These are phyloP conservation scores for Diaporthe destruens DNA, from an alignment of 2,329 filamentous ascomycete genomes.

Conservation along the genomic window DNA sequence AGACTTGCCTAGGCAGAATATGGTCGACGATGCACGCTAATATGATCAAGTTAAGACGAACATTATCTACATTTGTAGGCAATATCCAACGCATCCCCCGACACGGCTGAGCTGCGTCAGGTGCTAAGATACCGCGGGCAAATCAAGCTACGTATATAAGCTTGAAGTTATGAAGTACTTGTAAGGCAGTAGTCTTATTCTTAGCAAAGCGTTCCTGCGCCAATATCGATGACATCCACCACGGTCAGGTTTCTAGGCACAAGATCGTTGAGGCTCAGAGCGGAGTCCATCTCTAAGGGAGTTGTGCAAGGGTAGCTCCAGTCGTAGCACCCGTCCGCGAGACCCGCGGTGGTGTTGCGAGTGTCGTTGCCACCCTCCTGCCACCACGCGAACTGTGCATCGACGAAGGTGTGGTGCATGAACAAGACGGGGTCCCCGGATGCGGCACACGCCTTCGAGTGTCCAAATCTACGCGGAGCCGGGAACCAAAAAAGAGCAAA, in stretches of 20 bases:
- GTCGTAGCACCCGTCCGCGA: conserved; percentile 24
- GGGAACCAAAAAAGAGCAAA: conserved; percentile 32
- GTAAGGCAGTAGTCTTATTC: conserved; percentile 31
- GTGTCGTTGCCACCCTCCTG: conserved; percentile 19
- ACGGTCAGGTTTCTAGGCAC: conserved; percentile 1
- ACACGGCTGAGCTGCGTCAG: background rate
- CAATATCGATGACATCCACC: conserved; percentile 24
- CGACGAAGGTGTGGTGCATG: conserved; percentile 35
- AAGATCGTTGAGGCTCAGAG: conserved; percentile 34
- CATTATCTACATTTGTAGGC: background rate
- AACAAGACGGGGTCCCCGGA: conserved; percentile 31
- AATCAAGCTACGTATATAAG: too few relatives aligned
- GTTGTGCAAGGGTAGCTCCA: conserved; percentile 23
- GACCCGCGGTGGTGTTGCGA: background rate
- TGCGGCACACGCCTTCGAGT: background rate
- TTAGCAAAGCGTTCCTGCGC: conserved; percentile 20
- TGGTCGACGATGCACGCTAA: background rate
- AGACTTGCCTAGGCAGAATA: fast-evolving
- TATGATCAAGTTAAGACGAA: background rate
- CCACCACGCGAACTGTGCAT: conserved; percentile 28
- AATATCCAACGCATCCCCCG: background rate
- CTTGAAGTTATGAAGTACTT: too few relatives aligned
- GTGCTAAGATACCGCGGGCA: background rate
- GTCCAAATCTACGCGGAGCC: background rate
- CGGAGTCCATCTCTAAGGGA: background rate